Base-by-base conservation (phyloP, 139 green algal genomes). In the Asterochloris sp. region DNA sequence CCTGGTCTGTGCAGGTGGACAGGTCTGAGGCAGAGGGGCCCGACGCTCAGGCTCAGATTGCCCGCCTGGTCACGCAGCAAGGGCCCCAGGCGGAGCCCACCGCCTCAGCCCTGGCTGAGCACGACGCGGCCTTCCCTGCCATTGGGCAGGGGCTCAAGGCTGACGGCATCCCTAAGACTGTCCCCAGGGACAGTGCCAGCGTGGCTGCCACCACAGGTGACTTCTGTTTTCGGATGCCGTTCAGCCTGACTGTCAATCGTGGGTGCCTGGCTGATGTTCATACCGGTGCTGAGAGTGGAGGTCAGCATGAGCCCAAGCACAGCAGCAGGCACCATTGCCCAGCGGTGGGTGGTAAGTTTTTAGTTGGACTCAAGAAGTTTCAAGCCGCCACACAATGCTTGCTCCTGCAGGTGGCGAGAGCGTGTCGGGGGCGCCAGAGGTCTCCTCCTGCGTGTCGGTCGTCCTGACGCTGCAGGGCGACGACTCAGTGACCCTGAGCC, bases 41-140 rank as follows among this genome's bases (percentile, higher is more conserved):
- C 38, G 76, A 80, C 17, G 76, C 76, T n/a, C 60, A 80, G 24
- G 76, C 76, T 69, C 60, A 61, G 23, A 80, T 80, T 69, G 76
- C 76, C 76, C 76, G 60, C 0, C 67, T 54, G 38, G 38, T 80
- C 76, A 80, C 76, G 19, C 76, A 80, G 60, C 76, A 80, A 47
- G 60, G 60, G 60, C 76, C 76, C 19, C 23, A 69, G 24, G 10
- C 76, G 60, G 68, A 80, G 24, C 76, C 76, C 76, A 80, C 76
- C 60, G 68, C 76, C 76, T 80, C 76, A 69, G 76, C 76, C 24
- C 60, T 80, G 76, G 76, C 76, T 28, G 76, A 80, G n/a, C 76
- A 80, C 68, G 76, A 80, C 14, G 76, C 76, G 24, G 76, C 76
- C 23, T 80, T 80, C n/a, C 76, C 76, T 21, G 76, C 76, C 76